Evolutionary conservation across 2,329 filamentous ascomycete genomes (phyloP).

Genomic region (Chaetomium sp.): DNA sequence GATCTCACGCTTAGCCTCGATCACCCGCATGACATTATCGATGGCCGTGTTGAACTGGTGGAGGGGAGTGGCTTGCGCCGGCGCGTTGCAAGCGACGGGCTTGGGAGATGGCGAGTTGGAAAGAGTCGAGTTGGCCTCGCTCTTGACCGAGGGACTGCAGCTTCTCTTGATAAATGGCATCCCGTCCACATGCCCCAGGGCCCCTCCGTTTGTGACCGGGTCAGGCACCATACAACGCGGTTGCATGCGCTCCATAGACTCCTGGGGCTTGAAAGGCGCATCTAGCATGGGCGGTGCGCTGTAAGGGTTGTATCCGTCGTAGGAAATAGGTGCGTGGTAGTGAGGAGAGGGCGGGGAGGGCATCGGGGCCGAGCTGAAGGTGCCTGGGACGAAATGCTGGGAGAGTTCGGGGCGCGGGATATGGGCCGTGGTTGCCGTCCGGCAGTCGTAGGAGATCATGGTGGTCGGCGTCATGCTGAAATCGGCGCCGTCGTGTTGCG

Average conservation of each 20-base stretch:
- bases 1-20: constrained; percentile 66
- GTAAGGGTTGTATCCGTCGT: constrained; percentile 48
- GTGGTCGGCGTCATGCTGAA: constrained; percentile 53
- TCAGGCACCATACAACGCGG: constrained; percentile 38
- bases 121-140: constrained; percentile 35
- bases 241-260: constrained; percentile 36
- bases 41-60: constrained; percentile 75
- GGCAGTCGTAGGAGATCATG: constrained; percentile 54
- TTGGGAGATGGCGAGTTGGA: constrained; percentile 38
- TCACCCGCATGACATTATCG: constrained; percentile 84
- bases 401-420: constrained; percentile 49
- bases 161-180: constrained; percentile 41
- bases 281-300: constrained; percentile 38
- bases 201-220: constrained; percentile 36
- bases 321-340: constrained; percentile 46
- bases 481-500: constrained; percentile 43
- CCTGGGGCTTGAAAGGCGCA: constrained; percentile 38
- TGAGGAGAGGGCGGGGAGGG: constrained; percentile 47
- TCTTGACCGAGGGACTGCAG: constrained; percentile 42
- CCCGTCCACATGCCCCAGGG: constrained; percentile 26
- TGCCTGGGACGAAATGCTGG: constrained; percentile 51
- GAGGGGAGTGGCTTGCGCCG: constrained; percentile 52
- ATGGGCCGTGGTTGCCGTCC: constrained; percentile 43
- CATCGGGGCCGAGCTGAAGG: constrained; percentile 48
- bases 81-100: constrained; percentile 50